phyloP scores from a whole-genome alignment of 2,329 filamentous ascomycete species.

The Grosmannia serpens region DNA sequence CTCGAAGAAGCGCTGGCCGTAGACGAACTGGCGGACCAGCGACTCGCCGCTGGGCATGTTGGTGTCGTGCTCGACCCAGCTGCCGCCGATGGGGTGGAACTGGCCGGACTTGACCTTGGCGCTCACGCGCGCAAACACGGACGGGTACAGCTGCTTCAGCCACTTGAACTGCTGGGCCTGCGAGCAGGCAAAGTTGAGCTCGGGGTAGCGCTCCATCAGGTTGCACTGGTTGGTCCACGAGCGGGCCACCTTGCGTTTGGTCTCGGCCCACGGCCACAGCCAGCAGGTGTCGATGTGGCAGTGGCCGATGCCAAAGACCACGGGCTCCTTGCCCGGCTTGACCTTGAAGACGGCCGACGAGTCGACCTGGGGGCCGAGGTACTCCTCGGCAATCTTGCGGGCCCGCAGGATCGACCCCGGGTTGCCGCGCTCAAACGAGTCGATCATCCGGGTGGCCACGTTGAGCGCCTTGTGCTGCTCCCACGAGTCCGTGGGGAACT shows the following conservation, averaged over 20 bases:
- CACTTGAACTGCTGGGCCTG: constrained; percentile 98
- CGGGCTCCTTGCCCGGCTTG: constrained; percentile 56
- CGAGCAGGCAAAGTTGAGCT: constrained; percentile 84
- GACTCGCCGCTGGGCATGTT: constrained; percentile 96
- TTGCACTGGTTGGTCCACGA: constrained; percentile 97
- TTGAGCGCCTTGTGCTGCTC: constrained; percentile 79
- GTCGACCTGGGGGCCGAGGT: constrained; percentile 71
- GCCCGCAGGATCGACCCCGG: constrained; percentile 67
- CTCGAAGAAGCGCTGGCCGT: constrained; percentile 91
- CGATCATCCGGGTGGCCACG: constrained; percentile 78
- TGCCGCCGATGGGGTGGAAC: constrained; percentile 92
- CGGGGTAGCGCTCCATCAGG: constrained; percentile 87
- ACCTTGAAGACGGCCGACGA: constrained; percentile 74
- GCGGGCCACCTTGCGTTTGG: constrained; percentile 87
- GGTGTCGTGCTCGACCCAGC: constrained; percentile 98
- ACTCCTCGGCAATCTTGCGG: constrained; percentile 71
- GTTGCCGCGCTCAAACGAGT: constrained; percentile 72
- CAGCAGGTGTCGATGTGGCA: constrained; percentile 98
- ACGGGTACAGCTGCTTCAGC: constrained; percentile 82
- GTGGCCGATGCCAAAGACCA: constrained; percentile 85
- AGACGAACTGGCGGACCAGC: constrained; percentile 84
- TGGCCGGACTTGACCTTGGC: constrained; percentile 78
- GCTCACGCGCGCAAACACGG: constrained; percentile 82
- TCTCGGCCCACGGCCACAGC: constrained; percentile 98
- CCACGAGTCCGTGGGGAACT: constrained; percentile 81